Evolutionary conservation across 169 alveolate genomes (phyloP).

Genomic region (Cryptosporidium sp.): DNA sequence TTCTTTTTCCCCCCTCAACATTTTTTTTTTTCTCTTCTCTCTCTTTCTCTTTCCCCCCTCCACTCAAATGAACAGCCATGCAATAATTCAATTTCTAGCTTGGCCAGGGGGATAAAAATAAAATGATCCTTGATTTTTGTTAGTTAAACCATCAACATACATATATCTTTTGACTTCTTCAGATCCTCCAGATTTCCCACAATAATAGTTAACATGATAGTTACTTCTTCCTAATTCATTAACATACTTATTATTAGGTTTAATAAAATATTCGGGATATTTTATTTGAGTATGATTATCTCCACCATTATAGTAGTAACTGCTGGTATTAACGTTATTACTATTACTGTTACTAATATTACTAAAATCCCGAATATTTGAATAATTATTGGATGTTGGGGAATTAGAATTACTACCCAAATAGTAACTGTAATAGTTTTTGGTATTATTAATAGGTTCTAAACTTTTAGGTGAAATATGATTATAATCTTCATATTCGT

Average conservation of each 20-base stretch:
- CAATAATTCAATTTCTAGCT: neutral
- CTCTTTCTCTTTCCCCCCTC: neutral
- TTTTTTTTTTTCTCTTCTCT: neutral
- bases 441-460: neutral
- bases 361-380: neutral
- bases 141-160: constrained; percentile 14
- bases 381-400: neutral
- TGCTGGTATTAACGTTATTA: neutral
- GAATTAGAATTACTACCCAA: neutral
- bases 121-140: neutral
- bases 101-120: constrained; percentile 2
- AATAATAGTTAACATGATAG: constrained; percentile 9
- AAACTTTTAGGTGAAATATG: neutral
- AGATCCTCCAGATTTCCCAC: constrained; percentile 10
- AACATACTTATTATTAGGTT: neutral
- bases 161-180: constrained; percentile 12
- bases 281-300: neutral
- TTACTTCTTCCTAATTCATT: neutral
- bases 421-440: neutral
- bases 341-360: neutral
- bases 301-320: constrained; percentile 2
- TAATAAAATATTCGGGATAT: neutral
- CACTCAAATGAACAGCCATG: neutral
- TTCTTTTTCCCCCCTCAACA: neutral
- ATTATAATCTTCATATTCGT: too few relatives aligned